phyloP scores from a whole-genome alignment of 257 asterid genomes.

The Nicotiana tomentosiformis region DNA sequence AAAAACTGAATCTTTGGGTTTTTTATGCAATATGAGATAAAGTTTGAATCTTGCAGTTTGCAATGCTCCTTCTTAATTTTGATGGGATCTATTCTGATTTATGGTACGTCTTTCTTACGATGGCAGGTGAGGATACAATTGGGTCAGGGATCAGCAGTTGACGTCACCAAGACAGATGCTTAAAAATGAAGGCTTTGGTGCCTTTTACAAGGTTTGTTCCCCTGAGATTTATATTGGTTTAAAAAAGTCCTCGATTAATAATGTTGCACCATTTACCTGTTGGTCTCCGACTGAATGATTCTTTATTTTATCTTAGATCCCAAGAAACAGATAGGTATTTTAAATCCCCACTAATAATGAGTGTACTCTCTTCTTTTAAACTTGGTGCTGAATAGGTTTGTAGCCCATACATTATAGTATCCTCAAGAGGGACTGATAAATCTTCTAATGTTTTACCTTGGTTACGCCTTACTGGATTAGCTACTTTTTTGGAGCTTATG shows the following conservation, averaged over 20 bases:
- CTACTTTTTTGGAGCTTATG: not conserved
- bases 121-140: conserved; percentile 90
- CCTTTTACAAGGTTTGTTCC: conserved; percentile 78
- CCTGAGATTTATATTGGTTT: not conserved
- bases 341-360: not conserved
- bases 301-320: not conserved
- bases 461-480: not conserved
- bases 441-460: not conserved
- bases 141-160: conserved; percentile 94
- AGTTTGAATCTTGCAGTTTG: not conserved
- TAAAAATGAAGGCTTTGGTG: conserved; percentile 75
- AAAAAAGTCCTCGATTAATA: not conserved
- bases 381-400: not conserved
- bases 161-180: conserved; percentile 66
- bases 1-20: too few relatives aligned
- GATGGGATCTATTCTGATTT: conserved; percentile 16
- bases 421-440: not conserved
- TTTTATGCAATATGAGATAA: not conserved
- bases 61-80: not conserved
- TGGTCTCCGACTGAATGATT: not conserved
- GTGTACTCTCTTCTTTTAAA: not conserved
- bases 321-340: not conserved
- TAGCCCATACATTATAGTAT: not conserved
- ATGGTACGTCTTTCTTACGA: not conserved
- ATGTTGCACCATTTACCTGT: not conserved